Conservation (phyloP, 306 rosid species). For the Vigna angularis region DNA sequence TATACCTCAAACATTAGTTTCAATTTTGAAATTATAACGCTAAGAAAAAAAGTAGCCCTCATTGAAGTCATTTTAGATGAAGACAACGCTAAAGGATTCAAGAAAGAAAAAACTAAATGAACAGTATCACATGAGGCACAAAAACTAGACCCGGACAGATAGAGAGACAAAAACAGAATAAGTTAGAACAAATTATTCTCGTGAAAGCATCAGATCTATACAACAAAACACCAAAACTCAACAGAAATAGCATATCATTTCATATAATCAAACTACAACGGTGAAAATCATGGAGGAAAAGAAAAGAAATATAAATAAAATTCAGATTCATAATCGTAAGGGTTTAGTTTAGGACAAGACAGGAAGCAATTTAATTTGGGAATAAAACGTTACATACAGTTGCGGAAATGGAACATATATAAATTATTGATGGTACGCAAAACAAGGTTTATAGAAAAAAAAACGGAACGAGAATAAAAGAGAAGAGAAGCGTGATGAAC, state of each 20-base stretch:
- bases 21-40: not conserved
- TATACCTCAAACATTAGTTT: not conserved
- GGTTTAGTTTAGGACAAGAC: not conserved
- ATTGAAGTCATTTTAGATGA: not conserved
- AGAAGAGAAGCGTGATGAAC: conserved; percentile 11
- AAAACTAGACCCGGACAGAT: conserved; percentile 13
- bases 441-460: not conserved
- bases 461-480: too few relatives aligned
- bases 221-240: not conserved
- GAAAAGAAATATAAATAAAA: not conserved
- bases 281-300: not conserved
- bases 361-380: not conserved
- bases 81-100: not conserved
- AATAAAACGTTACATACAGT: not conserved
- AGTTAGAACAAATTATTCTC: not conserved
- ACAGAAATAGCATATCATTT: not conserved
- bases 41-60: too few relatives aligned
- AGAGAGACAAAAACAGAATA: too few relatives aligned
- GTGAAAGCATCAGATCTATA: conserved; percentile 37
- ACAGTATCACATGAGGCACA: conserved; percentile 12
- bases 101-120: conserved; percentile 12
- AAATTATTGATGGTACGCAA: not conserved
- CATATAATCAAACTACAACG: conserved; percentile 2
- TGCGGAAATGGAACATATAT: not conserved
- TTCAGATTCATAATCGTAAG: conserved; percentile 40